phyloP scores from a whole-genome alignment of 75 land plant genomes.

The Adiantum capillusveneris region DNA sequence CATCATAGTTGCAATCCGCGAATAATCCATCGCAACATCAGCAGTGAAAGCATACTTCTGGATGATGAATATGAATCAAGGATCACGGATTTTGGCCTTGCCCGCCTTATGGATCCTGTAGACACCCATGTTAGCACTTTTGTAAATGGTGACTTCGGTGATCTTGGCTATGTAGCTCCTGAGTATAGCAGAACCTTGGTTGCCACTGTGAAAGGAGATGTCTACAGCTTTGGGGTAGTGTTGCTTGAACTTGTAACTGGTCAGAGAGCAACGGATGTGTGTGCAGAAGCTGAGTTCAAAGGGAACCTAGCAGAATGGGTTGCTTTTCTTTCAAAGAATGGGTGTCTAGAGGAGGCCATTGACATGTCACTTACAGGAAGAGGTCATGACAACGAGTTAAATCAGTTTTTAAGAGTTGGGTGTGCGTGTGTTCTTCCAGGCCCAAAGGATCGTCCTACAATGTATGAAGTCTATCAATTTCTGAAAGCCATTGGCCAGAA shows the following conservation, averaged over 20 bases:
- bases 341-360: slow-evolving; percentile 49
- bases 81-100: slow-evolving; percentile 92
- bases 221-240: slow-evolving; percentile 88
- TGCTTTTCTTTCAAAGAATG: slow-evolving; percentile 38
- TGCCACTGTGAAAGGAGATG: slow-evolving; percentile 92
- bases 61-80: slow-evolving; percentile 73
- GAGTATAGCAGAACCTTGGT: slow-evolving; percentile 74
- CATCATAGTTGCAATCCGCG: slow-evolving; percentile 96
- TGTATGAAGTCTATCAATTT: slow-evolving; percentile 85
- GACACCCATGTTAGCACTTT: slow-evolving; percentile 91
- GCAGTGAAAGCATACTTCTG: slow-evolving; percentile 70
- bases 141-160: slow-evolving; percentile 90
- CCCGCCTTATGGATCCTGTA: slow-evolving; percentile 80
- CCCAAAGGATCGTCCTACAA: slow-evolving; percentile 82
- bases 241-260: slow-evolving; percentile 85
- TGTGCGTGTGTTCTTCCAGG: slow-evolving; percentile 54
- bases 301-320: slow-evolving; percentile 91
- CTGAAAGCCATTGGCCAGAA: slow-evolving; percentile 77
- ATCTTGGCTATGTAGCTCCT: slow-evolving; percentile 90
- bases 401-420: slow-evolving; percentile 70
- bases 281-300: slow-evolving; percentile 50
- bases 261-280: slow-evolving; percentile 53
- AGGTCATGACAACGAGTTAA: slow-evolving; percentile 60
- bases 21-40: slow-evolving; percentile 80
- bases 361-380: slow-evolving; percentile 52